A percentile compares a stretch with the other conserved stretches of the same genome.
phyloP scores from a whole-genome alignment of 2,329 filamentous ascomycete species.

The Pseudocercospora macadamiae region DNA sequence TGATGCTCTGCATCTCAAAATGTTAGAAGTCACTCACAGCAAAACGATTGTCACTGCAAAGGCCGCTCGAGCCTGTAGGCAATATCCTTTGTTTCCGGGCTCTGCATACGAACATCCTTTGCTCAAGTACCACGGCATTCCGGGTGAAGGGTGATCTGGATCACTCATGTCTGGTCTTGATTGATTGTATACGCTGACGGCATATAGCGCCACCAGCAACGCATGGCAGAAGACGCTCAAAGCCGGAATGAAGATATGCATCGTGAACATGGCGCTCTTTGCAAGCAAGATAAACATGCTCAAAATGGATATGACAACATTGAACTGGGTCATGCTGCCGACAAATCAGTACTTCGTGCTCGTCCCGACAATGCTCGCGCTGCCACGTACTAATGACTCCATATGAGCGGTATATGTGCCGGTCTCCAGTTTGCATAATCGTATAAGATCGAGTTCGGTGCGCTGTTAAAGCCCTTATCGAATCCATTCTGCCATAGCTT shows the following conservation, averaged over 20 bases:
- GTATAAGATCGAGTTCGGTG: slow-evolving; percentile 69
- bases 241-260: slow-evolving; percentile 71
- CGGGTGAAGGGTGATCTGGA: slow-evolving; percentile 60
- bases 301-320: slow-evolving; percentile 75
- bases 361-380: not conserved
- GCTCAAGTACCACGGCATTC: slow-evolving; percentile 74
- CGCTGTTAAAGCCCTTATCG: slow-evolving; percentile 73
- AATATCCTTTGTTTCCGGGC: slow-evolving; percentile 59
- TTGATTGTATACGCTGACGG: slow-evolving; percentile 69
- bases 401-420: slow-evolving; percentile 67
- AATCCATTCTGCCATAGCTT: slow-evolving; percentile 74
- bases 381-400: slow-evolving; percentile 66
- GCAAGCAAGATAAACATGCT: slow-evolving; percentile 74
- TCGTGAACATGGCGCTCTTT: slow-evolving; percentile 70
- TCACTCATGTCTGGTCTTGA: slow-evolving; percentile 74
- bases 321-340: slow-evolving; percentile 70
- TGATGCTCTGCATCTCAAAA: slow-evolving; percentile 2
- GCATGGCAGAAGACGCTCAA: slow-evolving; percentile 63
- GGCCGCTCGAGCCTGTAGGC: slow-evolving; percentile 67
- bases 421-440: slow-evolving; percentile 72
- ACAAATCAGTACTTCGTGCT: slow-evolving; percentile 42
- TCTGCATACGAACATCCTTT: slow-evolving; percentile 61
- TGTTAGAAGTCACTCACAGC: slow-evolving; percentile 59
- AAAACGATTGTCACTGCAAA: slow-evolving; percentile 68
- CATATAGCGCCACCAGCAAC: slow-evolving; percentile 64